These are phyloP conservation scores for Phytophthora cactorum DNA, from an alignment of 352 stramenopile genomes.

Conservation along the genomic window DNA sequence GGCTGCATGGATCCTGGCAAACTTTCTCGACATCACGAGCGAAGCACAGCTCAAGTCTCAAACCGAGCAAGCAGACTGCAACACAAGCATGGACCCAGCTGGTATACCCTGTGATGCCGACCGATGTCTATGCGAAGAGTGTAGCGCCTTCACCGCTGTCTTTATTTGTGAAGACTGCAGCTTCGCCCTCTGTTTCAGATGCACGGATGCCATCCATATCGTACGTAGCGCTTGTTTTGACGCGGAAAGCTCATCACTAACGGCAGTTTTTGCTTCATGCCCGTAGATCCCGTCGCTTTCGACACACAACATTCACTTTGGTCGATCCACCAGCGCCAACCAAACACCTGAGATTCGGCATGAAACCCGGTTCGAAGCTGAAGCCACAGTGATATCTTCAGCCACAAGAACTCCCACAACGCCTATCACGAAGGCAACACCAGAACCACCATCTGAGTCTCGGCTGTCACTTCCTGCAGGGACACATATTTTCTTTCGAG, in stretches of 20 bases:
- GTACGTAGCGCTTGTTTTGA: constrained; percentile 38
- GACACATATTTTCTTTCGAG: constrained; percentile 61
- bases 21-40: constrained; percentile 35
- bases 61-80: neutral
- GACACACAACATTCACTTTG: constrained; percentile 37
- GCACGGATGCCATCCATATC: constrained; percentile 80
- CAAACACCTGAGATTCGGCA: neutral
- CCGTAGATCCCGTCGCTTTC: constrained; percentile 56
- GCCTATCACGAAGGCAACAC: neutral
- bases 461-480: constrained; percentile 43
- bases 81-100: neutral
- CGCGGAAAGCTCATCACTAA: neutral
- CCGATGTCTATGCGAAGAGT: constrained; percentile 59
- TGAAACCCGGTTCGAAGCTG: constrained; percentile 4
- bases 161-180: constrained; percentile 59
- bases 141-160: constrained; percentile 22
- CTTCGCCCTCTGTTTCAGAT: constrained; percentile 60
- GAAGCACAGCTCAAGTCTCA: constrained; percentile 31
- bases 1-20: constrained; percentile 44
- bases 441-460: constrained; percentile 5
- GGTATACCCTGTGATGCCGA: neutral
- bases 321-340: neutral
- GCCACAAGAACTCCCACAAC: neutral
- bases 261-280: neutral
- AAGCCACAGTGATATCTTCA: constrained; percentile 1